These are phyloP conservation scores for Wolfiporia cocos DNA, from an alignment of 1,284 basidiomycete genomes.

Conservation along the genomic window DNA sequence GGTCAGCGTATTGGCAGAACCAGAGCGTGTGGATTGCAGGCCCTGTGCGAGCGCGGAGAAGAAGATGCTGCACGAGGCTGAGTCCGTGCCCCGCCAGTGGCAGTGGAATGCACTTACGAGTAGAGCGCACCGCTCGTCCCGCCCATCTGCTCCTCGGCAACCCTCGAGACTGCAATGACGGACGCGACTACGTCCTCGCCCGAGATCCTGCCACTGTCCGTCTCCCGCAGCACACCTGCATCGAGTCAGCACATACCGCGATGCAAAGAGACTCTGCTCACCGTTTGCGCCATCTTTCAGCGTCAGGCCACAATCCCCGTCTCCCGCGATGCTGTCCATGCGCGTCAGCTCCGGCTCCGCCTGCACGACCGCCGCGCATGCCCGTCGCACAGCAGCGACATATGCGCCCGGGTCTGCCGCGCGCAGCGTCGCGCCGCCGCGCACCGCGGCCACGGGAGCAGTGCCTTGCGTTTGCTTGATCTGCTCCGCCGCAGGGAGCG, in stretches of 20 bases:
- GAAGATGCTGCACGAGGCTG: conserved; percentile 57
- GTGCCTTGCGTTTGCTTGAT: conserved; percentile 18
- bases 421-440: conserved; percentile 23
- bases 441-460: conserved; percentile 11
- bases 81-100: too few relatives aligned
- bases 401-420: conserved; percentile 46
- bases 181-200: conserved; percentile 59
- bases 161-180: conserved; percentile 65
- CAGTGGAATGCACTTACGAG: conserved; percentile 47
- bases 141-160: conserved; percentile 85
- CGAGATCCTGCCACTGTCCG: conserved; percentile 43
- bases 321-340: conserved; percentile 79
- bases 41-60: conserved; percentile 82
- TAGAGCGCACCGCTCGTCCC: conserved; percentile 91
- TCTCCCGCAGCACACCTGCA: conserved; percentile 38
- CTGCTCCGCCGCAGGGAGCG: conserved; percentile 25
- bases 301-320: conserved; percentile 80
- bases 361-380: conserved; percentile 64
- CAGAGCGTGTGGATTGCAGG: conserved; percentile 38
- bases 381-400: conserved; percentile 49
- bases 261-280: conserved; percentile 13
- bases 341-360: conserved; percentile 87
- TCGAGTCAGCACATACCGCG: conserved; percentile 25
- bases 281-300: conserved; percentile 68
- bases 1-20: conserved; percentile 32